These are phyloP conservation scores for Pichia cabralensis DNA, from an alignment of 805 yeast genomes.

Conservation along the genomic window DNA sequence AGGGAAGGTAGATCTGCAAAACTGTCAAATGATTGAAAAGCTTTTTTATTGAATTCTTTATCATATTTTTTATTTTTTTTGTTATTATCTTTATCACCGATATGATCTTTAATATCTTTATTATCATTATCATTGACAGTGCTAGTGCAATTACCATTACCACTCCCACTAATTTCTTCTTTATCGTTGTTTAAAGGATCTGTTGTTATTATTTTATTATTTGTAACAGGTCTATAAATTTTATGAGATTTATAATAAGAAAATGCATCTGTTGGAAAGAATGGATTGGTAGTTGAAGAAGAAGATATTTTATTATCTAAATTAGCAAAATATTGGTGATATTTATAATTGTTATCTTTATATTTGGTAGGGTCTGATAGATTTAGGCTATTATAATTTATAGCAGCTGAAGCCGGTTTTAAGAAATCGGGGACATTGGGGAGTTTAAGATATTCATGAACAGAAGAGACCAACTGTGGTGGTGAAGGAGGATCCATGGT, in stretches of 20 bases:
- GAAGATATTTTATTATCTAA: neutral
- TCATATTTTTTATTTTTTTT: no score
- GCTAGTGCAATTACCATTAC: no score
- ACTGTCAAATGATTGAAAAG: constrained; percentile 12
- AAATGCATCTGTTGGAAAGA: constrained; percentile 2
- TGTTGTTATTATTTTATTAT: neutral
- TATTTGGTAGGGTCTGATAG: constrained; percentile 4
- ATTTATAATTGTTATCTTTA: constrained; percentile 9
- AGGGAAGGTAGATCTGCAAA: constrained; percentile 26
- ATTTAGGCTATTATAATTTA: constrained; percentile 10
- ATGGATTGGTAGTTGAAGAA: neutral
- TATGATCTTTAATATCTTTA: no score
- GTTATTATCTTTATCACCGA: no score
- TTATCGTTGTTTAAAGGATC: neutral
- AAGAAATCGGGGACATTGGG: constrained; percentile 19
- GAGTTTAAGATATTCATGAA: no score
- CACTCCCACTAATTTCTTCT: neutral
- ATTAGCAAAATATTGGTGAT: constrained; percentile 17
- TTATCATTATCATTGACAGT: neutral
- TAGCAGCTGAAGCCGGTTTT: constrained; percentile 11
- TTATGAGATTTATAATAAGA: constrained; percentile 7
- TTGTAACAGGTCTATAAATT: constrained; percentile 8
- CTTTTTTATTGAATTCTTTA: neutral
- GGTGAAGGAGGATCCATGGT: no score
- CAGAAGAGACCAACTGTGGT: no score